Evolutionary conservation across 1,284 basidiomycete species (phyloP).

Genomic region (Cryptococcus sp.): DNA sequence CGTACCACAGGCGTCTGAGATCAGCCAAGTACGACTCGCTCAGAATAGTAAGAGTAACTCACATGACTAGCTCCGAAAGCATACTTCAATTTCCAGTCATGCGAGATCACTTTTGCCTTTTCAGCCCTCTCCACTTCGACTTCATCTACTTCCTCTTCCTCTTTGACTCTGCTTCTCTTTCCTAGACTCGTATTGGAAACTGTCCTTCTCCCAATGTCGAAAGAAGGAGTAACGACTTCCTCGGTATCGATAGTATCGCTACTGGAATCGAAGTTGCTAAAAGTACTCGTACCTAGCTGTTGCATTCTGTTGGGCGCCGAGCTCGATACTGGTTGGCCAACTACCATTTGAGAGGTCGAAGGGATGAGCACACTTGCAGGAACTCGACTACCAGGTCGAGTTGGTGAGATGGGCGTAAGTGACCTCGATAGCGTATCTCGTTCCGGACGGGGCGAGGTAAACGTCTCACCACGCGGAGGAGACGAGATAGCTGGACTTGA

Average conservation of each 20-base stretch:
- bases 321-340: neutral
- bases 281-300: neutral
- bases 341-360: constrained; percentile 3
- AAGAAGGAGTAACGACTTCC: constrained; percentile 25
- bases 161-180: constrained; percentile 4
- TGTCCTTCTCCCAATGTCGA: constrained; percentile 3
- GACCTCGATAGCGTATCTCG: constrained; percentile 1
- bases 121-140: constrained; percentile 20
- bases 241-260: constrained; percentile 33
- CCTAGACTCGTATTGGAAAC: constrained; percentile 2
- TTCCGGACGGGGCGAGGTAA: constrained; percentile 12
- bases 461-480: constrained; percentile 5
- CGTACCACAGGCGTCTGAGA: no score
- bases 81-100: constrained; percentile 43
- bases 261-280: constrained; percentile 1
- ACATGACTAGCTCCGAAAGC: constrained; percentile 21
- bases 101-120: constrained; percentile 33
- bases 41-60: constrained; percentile 1
- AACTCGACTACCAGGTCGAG: neutral
- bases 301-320: neutral
- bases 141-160: constrained; percentile 18
- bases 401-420: constrained; percentile 8
- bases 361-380: constrained; percentile 1
- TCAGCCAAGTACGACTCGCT: no score
- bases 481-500: constrained; percentile 2